A percentile compares a stretch with the other conserved stretches of the same genome.
Evolutionary conservation across 2,329 filamentous ascomycete genomes (phyloP).

Genomic region (Capronia epimyces): DNA sequence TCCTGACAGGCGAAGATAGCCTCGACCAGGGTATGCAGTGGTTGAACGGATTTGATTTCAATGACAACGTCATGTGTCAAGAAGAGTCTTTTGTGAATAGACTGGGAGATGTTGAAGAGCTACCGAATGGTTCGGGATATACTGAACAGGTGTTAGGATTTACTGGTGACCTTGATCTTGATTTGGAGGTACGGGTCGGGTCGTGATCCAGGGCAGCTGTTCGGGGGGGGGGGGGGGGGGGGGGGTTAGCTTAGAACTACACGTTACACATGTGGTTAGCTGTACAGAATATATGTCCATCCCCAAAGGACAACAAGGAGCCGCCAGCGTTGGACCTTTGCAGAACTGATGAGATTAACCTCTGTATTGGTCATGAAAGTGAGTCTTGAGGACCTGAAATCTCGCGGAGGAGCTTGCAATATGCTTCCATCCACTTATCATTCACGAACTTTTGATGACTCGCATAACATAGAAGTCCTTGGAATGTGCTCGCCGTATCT

Average conservation of each 20-base stretch:
- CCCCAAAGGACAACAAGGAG: no score
- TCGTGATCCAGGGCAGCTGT: background rate
- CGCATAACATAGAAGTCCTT: background rate
- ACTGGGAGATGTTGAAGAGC: constrained; percentile 5
- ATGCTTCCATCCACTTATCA: constrained; percentile 2
- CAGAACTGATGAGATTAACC: background rate
- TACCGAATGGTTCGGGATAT: constrained; percentile 8
- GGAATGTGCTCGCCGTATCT: background rate
- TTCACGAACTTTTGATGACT: background rate
- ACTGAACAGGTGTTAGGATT: constrained; percentile 14
- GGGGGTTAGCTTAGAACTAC: no score
- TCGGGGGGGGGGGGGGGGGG: no score
- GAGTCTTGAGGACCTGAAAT: background rate
- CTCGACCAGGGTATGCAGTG: constrained; percentile 25
- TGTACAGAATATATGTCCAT: no score
- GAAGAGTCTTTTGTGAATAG: constrained; percentile 8
- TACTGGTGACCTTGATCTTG: constrained; percentile 10
- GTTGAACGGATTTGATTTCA: constrained; percentile 24
- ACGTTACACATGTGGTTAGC: no score
- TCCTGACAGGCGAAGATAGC: constrained; percentile 14
- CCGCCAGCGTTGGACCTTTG: no score
- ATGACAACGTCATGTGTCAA: constrained; percentile 7
- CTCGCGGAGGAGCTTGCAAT: constrained; percentile 2
- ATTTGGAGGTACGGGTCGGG: constrained; percentile 2
- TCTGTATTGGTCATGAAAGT: background rate